These are phyloP conservation scores for Candolleomyces efflorescens DNA, from an alignment of 768 basidiomycete genomes.

Conservation along the genomic window DNA sequence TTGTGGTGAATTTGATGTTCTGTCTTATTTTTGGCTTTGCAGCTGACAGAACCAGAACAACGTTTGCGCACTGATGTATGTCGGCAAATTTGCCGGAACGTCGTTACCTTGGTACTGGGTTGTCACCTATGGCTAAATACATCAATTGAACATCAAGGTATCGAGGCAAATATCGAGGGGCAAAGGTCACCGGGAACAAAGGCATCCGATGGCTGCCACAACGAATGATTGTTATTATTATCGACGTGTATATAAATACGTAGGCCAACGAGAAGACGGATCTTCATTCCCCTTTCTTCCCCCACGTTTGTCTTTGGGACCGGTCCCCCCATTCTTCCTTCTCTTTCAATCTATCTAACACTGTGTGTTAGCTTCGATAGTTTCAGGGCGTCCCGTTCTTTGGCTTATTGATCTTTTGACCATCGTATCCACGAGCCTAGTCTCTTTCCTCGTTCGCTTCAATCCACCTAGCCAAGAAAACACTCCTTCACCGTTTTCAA, in stretches of 20 bases:
- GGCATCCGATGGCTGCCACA: background rate
- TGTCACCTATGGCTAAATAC: no score
- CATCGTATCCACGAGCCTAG: constrained; percentile 8
- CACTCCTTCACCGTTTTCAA: constrained; percentile 1
- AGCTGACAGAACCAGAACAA: no score
- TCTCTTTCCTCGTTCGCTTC: background rate
- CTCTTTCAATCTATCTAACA: constrained; percentile 6
- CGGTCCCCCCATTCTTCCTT: constrained; percentile 20
- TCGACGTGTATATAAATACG: background rate
- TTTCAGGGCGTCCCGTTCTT: constrained; percentile 4
- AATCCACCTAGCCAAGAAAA: background rate
- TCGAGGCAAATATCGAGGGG: no score
- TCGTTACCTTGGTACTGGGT: no score
- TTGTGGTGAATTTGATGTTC: no score
- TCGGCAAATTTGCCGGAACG: no score
- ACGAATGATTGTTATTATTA: no score
- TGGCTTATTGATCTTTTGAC: constrained; percentile 5
- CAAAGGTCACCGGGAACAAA: no score
- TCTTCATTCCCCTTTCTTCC: constrained; percentile 7
- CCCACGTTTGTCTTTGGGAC: constrained; percentile 20
- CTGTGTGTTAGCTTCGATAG: constrained; percentile 1
- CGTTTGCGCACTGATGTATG: no score
- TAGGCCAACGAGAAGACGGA: background rate
- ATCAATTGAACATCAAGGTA: no score
- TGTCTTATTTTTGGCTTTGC: no score